Percentiles rank a stretch among this genome's conserved stretches.
Conservation (phyloP, 768 basidiomycete genomes). For the Megacollybia marginata region DNA sequence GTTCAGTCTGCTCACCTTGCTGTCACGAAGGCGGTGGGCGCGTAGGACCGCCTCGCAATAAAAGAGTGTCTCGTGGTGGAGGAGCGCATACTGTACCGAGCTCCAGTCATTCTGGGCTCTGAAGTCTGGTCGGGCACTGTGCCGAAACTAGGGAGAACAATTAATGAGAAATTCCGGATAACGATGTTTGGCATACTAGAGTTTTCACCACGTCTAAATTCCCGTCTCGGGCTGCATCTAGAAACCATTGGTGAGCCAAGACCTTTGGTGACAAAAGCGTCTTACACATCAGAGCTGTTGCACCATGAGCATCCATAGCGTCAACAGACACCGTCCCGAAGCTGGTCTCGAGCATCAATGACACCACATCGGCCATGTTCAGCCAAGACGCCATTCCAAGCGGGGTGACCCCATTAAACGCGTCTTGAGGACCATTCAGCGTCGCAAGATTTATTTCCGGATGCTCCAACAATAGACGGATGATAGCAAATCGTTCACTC, state of each 20-base stretch:
- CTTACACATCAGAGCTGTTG: conserved; percentile 82
- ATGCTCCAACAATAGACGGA: conserved; percentile 48
- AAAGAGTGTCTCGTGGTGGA: conserved; percentile 60
- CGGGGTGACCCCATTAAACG: conserved; percentile 68
- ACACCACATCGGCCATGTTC: conserved; percentile 53
- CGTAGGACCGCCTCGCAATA: conserved; percentile 62
- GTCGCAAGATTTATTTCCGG: conserved; percentile 58
- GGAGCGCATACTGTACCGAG: conserved; percentile 59
- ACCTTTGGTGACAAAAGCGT: conserved; percentile 10
- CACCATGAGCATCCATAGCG: conserved; percentile 66
- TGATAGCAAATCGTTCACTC: conserved; percentile 44
- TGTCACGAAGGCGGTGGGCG: conserved; percentile 51
- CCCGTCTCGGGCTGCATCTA: conserved; percentile 75
- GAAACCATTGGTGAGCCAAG: conserved; percentile 4
- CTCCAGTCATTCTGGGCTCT: conserved; percentile 68
- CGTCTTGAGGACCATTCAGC: conserved; percentile 65
- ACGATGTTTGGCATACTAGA: conserved; percentile 39
- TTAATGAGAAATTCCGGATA: conserved; percentile 1
- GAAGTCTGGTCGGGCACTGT: conserved; percentile 68
- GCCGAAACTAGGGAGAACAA: conserved; percentile 39
- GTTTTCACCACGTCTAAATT: conserved; percentile 57
- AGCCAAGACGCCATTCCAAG: conserved; percentile 78
- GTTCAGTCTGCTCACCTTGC: conserved; percentile 34
- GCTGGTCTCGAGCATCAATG: conserved; percentile 56
- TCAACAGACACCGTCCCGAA: conserved; percentile 60